Evolutionary conservation across 2,329 filamentous ascomycete genomes (phyloP).

Genomic region (Akanthomyces lecanii): DNA sequence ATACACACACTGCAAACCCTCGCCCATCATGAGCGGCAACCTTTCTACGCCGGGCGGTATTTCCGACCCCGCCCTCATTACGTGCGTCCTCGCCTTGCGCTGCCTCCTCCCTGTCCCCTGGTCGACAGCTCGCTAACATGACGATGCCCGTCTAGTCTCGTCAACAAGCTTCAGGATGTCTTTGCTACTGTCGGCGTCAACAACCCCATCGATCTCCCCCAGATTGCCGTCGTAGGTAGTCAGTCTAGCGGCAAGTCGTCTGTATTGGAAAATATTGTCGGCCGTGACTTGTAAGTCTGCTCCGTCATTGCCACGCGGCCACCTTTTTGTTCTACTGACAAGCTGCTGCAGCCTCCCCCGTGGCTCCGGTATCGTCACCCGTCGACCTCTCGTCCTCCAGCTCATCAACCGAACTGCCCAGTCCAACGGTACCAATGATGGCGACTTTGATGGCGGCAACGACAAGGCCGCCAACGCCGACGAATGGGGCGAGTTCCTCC

Average conservation of each 20-base stretch:
- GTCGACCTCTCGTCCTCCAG: conserved; percentile 92
- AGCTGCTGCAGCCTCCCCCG: conserved; percentile 69
- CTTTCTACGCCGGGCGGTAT: conserved; percentile 53
- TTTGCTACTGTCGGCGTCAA: conserved; percentile 97
- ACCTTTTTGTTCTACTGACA: conserved; percentile 18
- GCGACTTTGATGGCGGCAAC: conserved; percentile 60
- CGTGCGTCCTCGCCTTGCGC: conserved; percentile 38
- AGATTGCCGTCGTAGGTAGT: conserved; percentile 96
- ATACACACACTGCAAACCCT: not conserved
- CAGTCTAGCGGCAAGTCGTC: conserved; percentile 99
- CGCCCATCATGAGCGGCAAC: conserved; percentile 30
- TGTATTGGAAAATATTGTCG: conserved; percentile 97
- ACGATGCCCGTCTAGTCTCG: conserved; percentile 52
- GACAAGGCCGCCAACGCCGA: conserved; percentile 89
- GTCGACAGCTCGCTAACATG: conserved; percentile 11
- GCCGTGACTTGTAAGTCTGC: conserved; percentile 85
- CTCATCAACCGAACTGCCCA: conserved; percentile 86
- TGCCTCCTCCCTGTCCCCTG: conserved; percentile 17
- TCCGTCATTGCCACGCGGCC: conserved; percentile 17
- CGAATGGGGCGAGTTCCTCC: conserved; percentile 98
- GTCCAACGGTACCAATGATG: conserved; percentile 67
- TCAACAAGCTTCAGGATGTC: conserved; percentile 99
- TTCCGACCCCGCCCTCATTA: conserved; percentile 63
- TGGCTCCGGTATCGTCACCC: conserved; percentile 95
- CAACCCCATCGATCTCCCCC: conserved; percentile 97